Percentiles rank a stretch among this genome's conserved stretches.
phyloP scores from a whole-genome alignment of 768 basidiomycete species.

The Boletellus ananiceps region DNA sequence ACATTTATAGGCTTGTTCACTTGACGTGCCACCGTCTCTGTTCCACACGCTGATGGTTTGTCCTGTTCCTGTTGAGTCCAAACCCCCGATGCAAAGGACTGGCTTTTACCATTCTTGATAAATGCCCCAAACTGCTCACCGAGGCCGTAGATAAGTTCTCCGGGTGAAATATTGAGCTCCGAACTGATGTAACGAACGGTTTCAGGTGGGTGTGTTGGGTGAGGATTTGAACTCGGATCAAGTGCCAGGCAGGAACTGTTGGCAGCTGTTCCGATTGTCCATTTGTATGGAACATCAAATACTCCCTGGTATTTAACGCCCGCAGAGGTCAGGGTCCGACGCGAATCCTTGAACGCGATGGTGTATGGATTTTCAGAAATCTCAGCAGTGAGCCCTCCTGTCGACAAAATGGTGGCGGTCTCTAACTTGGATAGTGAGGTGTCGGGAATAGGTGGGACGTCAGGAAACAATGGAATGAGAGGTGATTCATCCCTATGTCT shows the following conservation, averaged over 20 bases:
- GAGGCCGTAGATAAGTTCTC: conserved; percentile 68
- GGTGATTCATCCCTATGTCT: conserved; percentile 40
- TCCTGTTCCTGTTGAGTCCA: conserved; percentile 30
- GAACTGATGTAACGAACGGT: conserved; percentile 46
- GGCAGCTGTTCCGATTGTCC: conserved; percentile 47
- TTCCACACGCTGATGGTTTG: conserved; percentile 66
- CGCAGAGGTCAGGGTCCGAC: conserved; percentile 27
- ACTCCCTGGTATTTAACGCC: conserved; percentile 54
- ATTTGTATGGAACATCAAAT: conserved; percentile 52
- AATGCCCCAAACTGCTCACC: conserved; percentile 75
- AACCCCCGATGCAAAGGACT: conserved; percentile 18
- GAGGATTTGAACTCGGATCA: conserved; percentile 56
- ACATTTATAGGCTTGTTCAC: conserved; percentile 63
- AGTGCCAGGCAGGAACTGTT: conserved; percentile 54
- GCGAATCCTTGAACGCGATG: conserved; percentile 52
- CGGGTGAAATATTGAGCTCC: conserved; percentile 62
- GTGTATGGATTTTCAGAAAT: conserved; percentile 59
- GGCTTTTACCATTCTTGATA: conserved; percentile 64
- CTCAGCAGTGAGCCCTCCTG: conserved; percentile 47
- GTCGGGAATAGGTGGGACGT: conserved; percentile 46
- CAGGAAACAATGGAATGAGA: conserved; percentile 58
- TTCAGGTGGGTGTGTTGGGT: conserved; percentile 39
- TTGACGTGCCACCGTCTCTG: conserved; percentile 70
- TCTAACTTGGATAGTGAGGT: conserved; percentile 29
- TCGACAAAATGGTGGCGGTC: conserved; percentile 33